Percentiles rank a stretch among this genome's conserved stretches.
phyloP scores from a whole-genome alignment of 2,329 filamentous ascomycete species.

The Coniella vitis region DNA sequence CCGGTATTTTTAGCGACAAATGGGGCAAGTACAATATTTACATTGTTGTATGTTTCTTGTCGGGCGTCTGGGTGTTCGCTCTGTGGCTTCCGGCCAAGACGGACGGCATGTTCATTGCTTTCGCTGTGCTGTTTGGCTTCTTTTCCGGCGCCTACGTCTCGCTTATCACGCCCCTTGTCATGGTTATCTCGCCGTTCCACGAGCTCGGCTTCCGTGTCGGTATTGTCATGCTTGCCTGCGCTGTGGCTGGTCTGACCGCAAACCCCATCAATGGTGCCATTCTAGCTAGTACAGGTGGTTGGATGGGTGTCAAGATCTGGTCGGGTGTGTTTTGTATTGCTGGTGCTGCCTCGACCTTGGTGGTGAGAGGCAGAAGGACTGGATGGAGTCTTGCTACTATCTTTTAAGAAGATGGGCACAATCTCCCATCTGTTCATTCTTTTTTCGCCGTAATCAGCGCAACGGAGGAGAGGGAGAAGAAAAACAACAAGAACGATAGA shows the following conservation, averaged over 20 bases:
- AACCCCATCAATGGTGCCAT: conserved; percentile 48
- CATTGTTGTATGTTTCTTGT: conserved; percentile 35
- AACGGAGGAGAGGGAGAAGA: not conserved
- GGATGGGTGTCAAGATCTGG: conserved; percentile 13
- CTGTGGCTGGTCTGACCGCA: conserved; percentile 49
- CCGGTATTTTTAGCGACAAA: conserved; percentile 17
- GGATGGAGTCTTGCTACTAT: not conserved
- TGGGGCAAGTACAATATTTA: conserved; percentile 21
- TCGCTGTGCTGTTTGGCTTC: conserved; percentile 23
- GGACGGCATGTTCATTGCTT: conserved; percentile 18
- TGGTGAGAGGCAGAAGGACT: not conserved
- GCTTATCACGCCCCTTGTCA: conserved; percentile 20
- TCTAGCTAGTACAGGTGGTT: conserved; percentile 3
- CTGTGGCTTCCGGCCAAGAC: conserved; percentile 26
- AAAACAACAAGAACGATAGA: not conserved
- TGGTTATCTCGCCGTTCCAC: conserved; percentile 44
- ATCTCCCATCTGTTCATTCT: too few relatives aligned
- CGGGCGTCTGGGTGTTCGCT: conserved; percentile 23
- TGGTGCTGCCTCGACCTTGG: not conserved
- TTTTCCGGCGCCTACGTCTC: conserved; percentile 23
- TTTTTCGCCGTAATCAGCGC: too few relatives aligned
- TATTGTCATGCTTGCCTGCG: conserved; percentile 43
- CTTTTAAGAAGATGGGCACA: not conserved
- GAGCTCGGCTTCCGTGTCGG: conserved; percentile 45
- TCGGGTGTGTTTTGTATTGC: conserved; percentile 6